phyloP scores from a whole-genome alignment of 1,284 basidiomycete genomes.

The Pseudozyma flocculosa region DNA sequence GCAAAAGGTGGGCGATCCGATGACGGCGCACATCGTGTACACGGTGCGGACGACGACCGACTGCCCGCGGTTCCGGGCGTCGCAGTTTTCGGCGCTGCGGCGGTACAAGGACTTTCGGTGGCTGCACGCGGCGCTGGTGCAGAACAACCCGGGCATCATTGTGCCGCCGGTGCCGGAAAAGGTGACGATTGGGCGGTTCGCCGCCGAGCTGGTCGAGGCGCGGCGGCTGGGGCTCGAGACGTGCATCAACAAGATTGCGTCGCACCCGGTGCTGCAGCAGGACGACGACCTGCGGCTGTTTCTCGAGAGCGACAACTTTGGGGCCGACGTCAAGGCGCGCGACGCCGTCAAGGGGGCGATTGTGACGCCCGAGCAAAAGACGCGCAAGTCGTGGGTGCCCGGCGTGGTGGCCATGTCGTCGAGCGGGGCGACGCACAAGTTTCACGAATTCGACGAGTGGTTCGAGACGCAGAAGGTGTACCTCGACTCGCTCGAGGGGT shows the following conservation, averaged over 20 bases:
- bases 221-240: conserved; percentile 58
- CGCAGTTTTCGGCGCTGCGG: conserved; percentile 70
- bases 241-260: conserved; percentile 59
- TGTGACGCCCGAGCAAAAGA: conserved; percentile 55
- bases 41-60: conserved; percentile 52
- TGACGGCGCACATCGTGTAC: conserved; percentile 61
- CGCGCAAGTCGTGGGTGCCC: conserved; percentile 49
- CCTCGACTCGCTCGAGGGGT: conserved; percentile 84
- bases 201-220: conserved; percentile 59
- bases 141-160: conserved; percentile 94
- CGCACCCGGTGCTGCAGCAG: conserved; percentile 59
- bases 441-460: conserved; percentile 95
- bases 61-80: conserved; percentile 28
- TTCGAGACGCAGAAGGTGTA: conserved; percentile 84
- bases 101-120: conserved; percentile 97
- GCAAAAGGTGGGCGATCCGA: conserved; percentile 52
- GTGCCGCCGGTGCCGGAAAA: conserved; percentile 97
- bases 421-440: conserved; percentile 64
- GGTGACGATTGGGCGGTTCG: conserved; percentile 69
- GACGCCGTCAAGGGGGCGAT: conserved; percentile 57
- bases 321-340: conserved; percentile 67
- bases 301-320: conserved; percentile 59
- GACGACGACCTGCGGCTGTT: conserved; percentile 60
- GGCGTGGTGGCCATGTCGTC: conserved; percentile 25
- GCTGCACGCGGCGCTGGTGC: conserved; percentile 84